These are phyloP conservation scores for Daedalea quercina DNA, from an alignment of 768 basidiomycete species.

Conservation along the genomic window DNA sequence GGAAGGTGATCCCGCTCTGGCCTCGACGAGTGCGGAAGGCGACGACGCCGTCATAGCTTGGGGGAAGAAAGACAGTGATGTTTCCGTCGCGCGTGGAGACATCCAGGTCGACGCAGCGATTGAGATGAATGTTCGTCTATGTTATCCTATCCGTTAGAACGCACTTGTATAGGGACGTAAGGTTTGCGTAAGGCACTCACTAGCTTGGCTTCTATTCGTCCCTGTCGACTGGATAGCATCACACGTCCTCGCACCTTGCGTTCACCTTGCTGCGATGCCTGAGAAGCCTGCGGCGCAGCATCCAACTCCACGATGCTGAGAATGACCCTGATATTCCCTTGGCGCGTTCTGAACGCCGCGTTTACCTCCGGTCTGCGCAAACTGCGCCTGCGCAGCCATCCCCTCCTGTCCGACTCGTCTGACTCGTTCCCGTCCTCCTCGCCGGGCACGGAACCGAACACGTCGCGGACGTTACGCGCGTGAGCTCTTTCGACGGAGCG, in stretches of 20 bases:
- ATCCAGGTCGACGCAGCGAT: conserved; percentile 10
- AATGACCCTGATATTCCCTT: conserved; percentile 17
- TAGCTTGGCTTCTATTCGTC: conserved; percentile 16
- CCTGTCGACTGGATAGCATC: conserved; percentile 13
- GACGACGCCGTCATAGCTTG: conserved; percentile 13
- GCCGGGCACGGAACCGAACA: background rate
- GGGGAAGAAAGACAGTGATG: conserved; percentile 13
- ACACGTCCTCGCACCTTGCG: conserved; percentile 8
- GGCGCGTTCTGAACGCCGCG: conserved; percentile 19
- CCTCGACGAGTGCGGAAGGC: conserved; percentile 4
- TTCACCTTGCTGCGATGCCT: background rate
- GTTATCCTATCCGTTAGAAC: background rate
- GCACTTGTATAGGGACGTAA: no score
- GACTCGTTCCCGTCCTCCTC: background rate
- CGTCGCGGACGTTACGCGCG: background rate
- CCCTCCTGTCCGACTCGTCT: background rate
- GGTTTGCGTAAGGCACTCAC: conserved; percentile 11
- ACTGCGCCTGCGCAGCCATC: background rate
- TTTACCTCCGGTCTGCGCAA: conserved; percentile 9
- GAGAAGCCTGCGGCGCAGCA: no score
- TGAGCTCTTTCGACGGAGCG: background rate
- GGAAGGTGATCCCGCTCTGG: conserved; percentile 4
- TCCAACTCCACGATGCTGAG: conserved; percentile 12
- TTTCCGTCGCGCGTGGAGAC: conserved; percentile 10
- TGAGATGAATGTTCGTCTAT: conserved; percentile 9